phyloP scores from a whole-genome alignment of 257 asterid species.

The Przewalskia tangutica region DNA sequence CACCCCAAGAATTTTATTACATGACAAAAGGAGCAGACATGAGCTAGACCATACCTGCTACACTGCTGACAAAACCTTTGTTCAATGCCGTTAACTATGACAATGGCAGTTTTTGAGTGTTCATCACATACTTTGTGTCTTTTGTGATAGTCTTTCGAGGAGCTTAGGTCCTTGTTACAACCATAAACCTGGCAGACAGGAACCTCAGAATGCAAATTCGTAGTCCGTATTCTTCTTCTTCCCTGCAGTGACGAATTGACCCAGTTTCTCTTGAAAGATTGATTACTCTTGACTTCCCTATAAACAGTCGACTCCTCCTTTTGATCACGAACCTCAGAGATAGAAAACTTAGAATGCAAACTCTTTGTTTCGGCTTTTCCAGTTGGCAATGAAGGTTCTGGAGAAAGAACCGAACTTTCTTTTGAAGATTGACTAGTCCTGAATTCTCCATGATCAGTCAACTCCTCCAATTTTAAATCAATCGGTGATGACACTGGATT shows the following conservation, averaged over 20 bases:
- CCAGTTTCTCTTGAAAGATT: constrained; percentile 9
- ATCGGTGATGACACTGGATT: neutral
- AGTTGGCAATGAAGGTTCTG: constrained; percentile 18
- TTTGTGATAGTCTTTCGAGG: constrained; percentile 57
- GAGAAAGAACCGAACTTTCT: constrained; percentile 11
- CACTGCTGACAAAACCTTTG: constrained; percentile 85
- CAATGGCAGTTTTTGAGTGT: constrained; percentile 61
- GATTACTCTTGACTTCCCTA: constrained; percentile 12
- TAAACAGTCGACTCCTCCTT: constrained; percentile 15
- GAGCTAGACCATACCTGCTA: constrained; percentile 39
- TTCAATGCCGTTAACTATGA: constrained; percentile 46
- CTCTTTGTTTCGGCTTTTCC: constrained; percentile 25
- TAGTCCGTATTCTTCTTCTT: constrained; percentile 28
- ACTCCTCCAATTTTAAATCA: constrained; percentile 7
- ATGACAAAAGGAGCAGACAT: neutral
- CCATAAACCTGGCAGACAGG: constrained; percentile 61
- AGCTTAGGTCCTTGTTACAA: constrained; percentile 56
- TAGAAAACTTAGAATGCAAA: constrained; percentile 23
- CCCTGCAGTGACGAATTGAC: constrained; percentile 19
- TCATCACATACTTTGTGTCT: constrained; percentile 69
- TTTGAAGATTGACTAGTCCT: constrained; percentile 7
- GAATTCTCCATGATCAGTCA: constrained; percentile 7
- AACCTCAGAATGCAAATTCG: constrained; percentile 19
- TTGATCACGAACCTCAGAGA: constrained; percentile 50
- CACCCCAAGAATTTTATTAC: neutral